Evolutionary conservation across 495 filamentous ascomycete genomes (phyloP), one percentile per base, ranked within the genome.

Genomic region (Xylaria castorea): DNA sequence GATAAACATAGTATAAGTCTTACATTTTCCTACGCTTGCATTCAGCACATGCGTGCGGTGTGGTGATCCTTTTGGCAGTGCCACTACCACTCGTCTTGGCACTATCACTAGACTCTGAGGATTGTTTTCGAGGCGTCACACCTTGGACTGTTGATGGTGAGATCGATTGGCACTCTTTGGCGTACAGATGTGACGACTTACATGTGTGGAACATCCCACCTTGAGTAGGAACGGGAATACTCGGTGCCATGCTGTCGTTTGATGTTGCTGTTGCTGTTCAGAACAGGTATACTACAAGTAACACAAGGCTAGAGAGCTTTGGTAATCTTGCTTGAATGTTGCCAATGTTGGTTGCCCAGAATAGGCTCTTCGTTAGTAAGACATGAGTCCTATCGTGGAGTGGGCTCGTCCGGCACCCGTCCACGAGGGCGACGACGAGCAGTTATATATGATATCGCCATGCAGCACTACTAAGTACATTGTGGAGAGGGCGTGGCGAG

Each of bases 1-100:
- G 25, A 20, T 25, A n/a, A 44, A 16, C 66, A 72, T 51, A 50
- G 40, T 50, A 71, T 27, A 58, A 67, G 61, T 44, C 83, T 74
- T 83, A 86, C 84, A 89, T 89, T 79, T 89, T 89, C 62, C 87
- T 84, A 51, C 87, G 81, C 77, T 89, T 88, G 80, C 87, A 89
- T 76, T 89, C 87, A 68, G 86, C 86, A 77, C 87, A 89, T 60
- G 87, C 87, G 73, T 89, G 87, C 46, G 86, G 86, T 64, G 86
- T 89, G 64, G 86, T 88, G 73, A 88, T 87, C 75, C 78, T 73
- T 66, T 79, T 80, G 46, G 76, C 69, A 62, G 82, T 78, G 50
- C 79, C 78, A 61, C 75, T 79, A 25, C 80, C 78, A 62, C 71
- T 85, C 66, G 82, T 74, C 79, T 85, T 85, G 73, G 77, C 69